A percentile compares a stretch with the other conserved stretches of the same genome.
Evolutionary conservation across 805 yeast species (phyloP).

Genomic region (Phaffomyces antillensis): DNA sequence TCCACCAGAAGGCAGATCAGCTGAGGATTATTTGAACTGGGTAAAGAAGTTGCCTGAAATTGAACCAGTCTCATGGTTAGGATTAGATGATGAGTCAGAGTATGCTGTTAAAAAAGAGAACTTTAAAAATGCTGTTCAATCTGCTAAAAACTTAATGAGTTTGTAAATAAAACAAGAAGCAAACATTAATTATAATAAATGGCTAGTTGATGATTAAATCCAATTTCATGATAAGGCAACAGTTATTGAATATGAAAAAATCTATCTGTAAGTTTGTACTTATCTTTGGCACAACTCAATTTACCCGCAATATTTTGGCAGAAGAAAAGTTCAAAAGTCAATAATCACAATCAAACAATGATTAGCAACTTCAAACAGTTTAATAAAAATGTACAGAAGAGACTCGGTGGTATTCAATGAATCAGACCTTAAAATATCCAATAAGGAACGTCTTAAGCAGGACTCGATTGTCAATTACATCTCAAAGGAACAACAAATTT

Average conservation of each 20-base stretch:
- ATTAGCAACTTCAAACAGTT: no score
- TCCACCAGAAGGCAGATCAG: slow-evolving; percentile 41
- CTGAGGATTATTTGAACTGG: slow-evolving; percentile 39
- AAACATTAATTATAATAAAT: no score
- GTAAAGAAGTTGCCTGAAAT: slow-evolving; percentile 43
- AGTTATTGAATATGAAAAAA: no score
- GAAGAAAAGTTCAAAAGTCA: neutral
- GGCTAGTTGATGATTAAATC: no score
- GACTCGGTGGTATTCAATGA: slow-evolving; percentile 2
- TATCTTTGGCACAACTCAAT: neutral
- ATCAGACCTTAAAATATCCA: neutral
- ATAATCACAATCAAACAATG: no score
- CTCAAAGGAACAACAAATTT: slow-evolving; percentile 3
- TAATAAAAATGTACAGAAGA: neutral
- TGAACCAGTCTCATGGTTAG: slow-evolving; percentile 49
- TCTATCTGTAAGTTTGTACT: no score
- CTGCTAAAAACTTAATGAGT: neutral
- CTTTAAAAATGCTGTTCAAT: slow-evolving; percentile 1
- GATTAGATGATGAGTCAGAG: slow-evolving; percentile 38
- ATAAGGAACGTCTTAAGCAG: neutral
- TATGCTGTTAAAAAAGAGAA: slow-evolving; percentile 20
- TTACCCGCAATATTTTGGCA: neutral
- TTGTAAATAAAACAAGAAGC: neutral
- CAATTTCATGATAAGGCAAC: no score
- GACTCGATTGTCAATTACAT: slow-evolving; percentile 2